Conservation (phyloP, 768 basidiomycete species). For the Ramaria rubella region DNA sequence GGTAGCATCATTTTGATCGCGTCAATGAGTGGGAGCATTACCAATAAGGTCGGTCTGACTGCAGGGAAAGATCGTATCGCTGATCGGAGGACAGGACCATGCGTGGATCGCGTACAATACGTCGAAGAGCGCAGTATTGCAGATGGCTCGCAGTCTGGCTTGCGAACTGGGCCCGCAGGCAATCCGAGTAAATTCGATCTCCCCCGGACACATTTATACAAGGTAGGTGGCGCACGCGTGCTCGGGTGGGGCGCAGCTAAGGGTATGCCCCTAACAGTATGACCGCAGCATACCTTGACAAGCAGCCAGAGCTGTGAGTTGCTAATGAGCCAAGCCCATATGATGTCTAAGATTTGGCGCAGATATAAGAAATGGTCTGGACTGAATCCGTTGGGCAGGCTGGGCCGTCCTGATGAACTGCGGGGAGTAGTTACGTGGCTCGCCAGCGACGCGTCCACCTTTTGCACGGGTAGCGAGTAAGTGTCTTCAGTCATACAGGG, state of each 20-base stretch:
- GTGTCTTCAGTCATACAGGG: slow-evolving; percentile 27
- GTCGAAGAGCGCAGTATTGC: slow-evolving; percentile 71
- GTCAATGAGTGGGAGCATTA: slow-evolving; percentile 58
- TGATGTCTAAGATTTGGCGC: slow-evolving; percentile 16
- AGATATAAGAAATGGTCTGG: slow-evolving; percentile 60
- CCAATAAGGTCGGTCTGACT: slow-evolving; percentile 49
- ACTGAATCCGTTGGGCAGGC: slow-evolving; percentile 62
- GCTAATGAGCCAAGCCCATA: background rate
- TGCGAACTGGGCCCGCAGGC: slow-evolving; percentile 62
- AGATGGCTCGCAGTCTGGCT: slow-evolving; percentile 79
- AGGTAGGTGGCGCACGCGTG: slow-evolving; percentile 31
- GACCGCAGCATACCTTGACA: slow-evolving; percentile 68
- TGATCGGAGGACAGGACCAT: slow-evolving; percentile 43
- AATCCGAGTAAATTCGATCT: slow-evolving; percentile 71
- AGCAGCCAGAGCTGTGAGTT: slow-evolving; percentile 37
- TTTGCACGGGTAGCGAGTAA: slow-evolving; percentile 79
- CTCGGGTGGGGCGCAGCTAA: background rate
- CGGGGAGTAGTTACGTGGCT: slow-evolving; percentile 68
- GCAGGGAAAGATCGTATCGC: slow-evolving; percentile 8
- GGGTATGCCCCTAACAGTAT: slow-evolving; percentile 37
- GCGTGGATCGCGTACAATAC: slow-evolving; percentile 73
- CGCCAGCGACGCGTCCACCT: slow-evolving; percentile 68
- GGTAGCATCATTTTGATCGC: slow-evolving; percentile 59
- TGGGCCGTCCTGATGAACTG: slow-evolving; percentile 67
- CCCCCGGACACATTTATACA: slow-evolving; percentile 73